Base-by-base conservation (phyloP, 2,329 filamentous ascomycete species). In the Colletotrichum sp. region DNA sequence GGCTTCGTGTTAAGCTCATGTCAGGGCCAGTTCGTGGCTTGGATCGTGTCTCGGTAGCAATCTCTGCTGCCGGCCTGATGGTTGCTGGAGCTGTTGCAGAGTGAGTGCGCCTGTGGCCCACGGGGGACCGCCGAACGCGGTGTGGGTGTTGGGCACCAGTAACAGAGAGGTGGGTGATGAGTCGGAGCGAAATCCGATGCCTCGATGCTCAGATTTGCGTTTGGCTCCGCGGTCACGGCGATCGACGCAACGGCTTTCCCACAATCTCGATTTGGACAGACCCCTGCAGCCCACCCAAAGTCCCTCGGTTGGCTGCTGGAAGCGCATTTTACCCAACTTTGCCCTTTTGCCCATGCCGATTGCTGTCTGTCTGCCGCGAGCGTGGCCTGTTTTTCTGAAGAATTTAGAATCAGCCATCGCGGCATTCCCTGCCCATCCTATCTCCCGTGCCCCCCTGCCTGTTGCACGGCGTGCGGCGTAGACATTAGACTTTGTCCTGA, bases 151-250 rank as follows among this genome's bases (percentile, higher is more conserved):
- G 27, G n/a, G 67, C 30, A 48, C 8, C 16, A 22, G 25, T 16
- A 55, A 48, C 12, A 28, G 9, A 11, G 36, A 27, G 22, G 8
- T 15, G 60, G 36, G n/a, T 67, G 22, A 61, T 72, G 72, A 66
- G 68, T 68, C 59, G 64, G 44, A 72, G 69, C 70, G 36, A 59
- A 74, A 76, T 76, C 59, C 74, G 74, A 76, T 76, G 57, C 70
- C 70, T 52, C n/a, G 44, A 52, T 52, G 44, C 44, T 65, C 74
- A 76, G 74, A 76, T 76, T 69, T 36, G 64, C 70, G 57, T 69
- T 73, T 65, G 34, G n/a, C 34, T 55, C 59, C 28, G 65, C 74
- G 70, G 74, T 75, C 74, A 73, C 70, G 61, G 59, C 70, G 74
- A 76, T 76, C 74, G 74, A 30, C 64, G 34, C 32, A 73, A 69